Evolutionary conservation across 2,329 filamentous ascomycete genomes (phyloP), one percentile per base, ranked within the genome.

Genomic region (Xylaria sp.): DNA sequence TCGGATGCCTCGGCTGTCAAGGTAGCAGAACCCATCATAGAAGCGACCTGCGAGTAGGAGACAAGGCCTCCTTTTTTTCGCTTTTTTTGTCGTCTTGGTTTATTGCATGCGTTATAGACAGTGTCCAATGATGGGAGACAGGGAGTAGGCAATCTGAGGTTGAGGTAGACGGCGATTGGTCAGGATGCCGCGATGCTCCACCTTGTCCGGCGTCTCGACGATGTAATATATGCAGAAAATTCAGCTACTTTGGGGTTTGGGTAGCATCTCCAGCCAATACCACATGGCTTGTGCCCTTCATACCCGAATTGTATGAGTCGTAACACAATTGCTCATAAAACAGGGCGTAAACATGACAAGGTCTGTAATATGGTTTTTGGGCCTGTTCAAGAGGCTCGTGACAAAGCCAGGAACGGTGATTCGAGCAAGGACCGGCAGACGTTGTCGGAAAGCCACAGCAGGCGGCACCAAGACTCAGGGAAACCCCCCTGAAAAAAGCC

Each of bases 251-350:
- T 45, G 20, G 15, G 28, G n/a, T 20, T 52, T 34, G 15, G 46
- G 30, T 23, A 55, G 25, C 45, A 32, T 30, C 36, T n/a, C n/a
- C 13, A 45, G 36, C 25, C 32, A 64, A 20, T 10, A 52, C 23
- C 7, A 8, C 39, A n/a, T 8, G 34, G 41, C 10, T 9, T 8
- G 25, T n/a, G n/a, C n/a, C 12, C n/a, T 41, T 25, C 39, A 39
- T 60, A 28, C 15, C 8, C n/a, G 36, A 46, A 34, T 20, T 53
- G 30, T 30, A 52, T 46, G 34, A 53, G 12, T 41, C 20, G 34
- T 39, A 25, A 52, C 13, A 32, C 3, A 46, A 28, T 60, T 63
- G 28, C 32, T 63, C 53, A 18, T 43, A n/a, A 50, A 43, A 32
- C 23, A 9, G 18, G 34, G 20, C 23, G 32, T 45, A 46, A 18